Conservation (phyloP, 1,139 yeast genomes). For the Casaregolazyma lundiana region DNA sequence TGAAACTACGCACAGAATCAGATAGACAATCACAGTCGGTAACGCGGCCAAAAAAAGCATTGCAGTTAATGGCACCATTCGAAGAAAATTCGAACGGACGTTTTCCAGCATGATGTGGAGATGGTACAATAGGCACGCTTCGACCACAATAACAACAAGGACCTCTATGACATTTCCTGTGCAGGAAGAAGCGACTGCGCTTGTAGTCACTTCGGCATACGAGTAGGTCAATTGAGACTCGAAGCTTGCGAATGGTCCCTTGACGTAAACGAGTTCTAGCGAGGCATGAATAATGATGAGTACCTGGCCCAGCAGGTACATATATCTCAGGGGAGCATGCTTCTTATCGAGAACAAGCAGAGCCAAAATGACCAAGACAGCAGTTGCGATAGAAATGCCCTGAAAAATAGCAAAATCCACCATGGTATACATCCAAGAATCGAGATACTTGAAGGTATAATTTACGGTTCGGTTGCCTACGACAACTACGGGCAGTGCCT, state of each 20-base stretch:
- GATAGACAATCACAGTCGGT: constrained; percentile 45
- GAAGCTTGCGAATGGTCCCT: constrained; percentile 49
- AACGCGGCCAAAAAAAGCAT: constrained; percentile 16
- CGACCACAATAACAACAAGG: constrained; percentile 54
- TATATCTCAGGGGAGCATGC: constrained; percentile 61
- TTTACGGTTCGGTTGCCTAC: constrained; percentile 24
- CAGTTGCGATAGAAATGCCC: constrained; percentile 42
- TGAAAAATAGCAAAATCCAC: constrained; percentile 33
- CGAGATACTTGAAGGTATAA: constrained; percentile 37
- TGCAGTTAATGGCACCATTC: constrained; percentile 14
- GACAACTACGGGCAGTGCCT: constrained; percentile 19
- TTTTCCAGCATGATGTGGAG: constrained; percentile 39
- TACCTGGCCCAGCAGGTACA: constrained; percentile 58
- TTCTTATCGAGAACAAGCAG: constrained; percentile 19
- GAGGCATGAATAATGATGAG: constrained; percentile 54
- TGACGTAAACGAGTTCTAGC: constrained; percentile 50
- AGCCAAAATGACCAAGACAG: constrained; percentile 19
- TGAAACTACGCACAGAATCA: constrained; percentile 41
- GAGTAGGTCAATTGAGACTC: constrained; percentile 51
- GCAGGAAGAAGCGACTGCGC: constrained; percentile 43
- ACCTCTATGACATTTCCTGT: constrained; percentile 60
- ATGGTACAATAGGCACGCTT: constrained; percentile 66
- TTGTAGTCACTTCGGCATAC: constrained; percentile 33
- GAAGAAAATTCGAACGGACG: constrained; percentile 32
- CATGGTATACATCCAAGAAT: constrained; percentile 30